A percentile compares a stretch with the other conserved stretches of the same genome.
Evolutionary conservation across 2,329 filamentous ascomycete genomes (phyloP).

Genomic region (Hypoxylon sp.): DNA sequence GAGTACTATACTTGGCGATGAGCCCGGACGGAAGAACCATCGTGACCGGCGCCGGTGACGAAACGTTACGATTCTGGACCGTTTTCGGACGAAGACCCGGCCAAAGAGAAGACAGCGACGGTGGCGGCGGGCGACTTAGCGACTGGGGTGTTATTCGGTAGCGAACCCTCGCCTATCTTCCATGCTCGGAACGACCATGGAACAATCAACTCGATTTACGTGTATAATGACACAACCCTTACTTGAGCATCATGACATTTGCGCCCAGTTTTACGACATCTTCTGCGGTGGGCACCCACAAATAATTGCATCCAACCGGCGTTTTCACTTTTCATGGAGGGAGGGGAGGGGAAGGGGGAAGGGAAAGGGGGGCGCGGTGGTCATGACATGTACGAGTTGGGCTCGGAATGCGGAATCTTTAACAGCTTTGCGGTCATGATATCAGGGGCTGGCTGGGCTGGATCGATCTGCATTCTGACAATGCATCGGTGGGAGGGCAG

Average conservation of each 20-base stretch:
- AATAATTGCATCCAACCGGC: constrained; percentile 39
- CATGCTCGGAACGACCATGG: constrained; percentile 3
- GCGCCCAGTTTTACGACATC: constrained; percentile 25
- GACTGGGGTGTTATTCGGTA: constrained; percentile 86
- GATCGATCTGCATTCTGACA: constrained; percentile 24
- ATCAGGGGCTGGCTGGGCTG: not conserved
- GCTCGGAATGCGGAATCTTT: constrained; percentile 8
- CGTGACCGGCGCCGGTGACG: constrained; percentile 94
- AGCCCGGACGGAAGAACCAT: constrained; percentile 93
- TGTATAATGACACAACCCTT: constrained; percentile 28
- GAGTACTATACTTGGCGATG: constrained; percentile 96
- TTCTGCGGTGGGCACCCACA: constrained; percentile 33
- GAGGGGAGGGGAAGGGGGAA: too few relatives aligned
- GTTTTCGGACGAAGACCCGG: constrained; percentile 87
- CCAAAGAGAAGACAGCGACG: constrained; percentile 71
- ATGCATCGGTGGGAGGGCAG: constrained; percentile 12
- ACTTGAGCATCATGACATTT: constrained; percentile 18
- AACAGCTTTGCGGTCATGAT: constrained; percentile 11
- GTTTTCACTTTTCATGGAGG: constrained; percentile 28
- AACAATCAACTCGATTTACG: constrained; percentile 25
- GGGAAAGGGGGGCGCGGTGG: too few relatives aligned
- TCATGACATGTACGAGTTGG: constrained; percentile 32
- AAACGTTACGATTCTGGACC: constrained; percentile 96
- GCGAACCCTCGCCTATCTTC: constrained; percentile 31
- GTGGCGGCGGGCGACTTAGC: constrained; percentile 66